Evolutionary conservation across 345 rosid species (phyloP), one percentile per base, ranked within the genome.

Genomic region (Dipteronia dyeriana): DNA sequence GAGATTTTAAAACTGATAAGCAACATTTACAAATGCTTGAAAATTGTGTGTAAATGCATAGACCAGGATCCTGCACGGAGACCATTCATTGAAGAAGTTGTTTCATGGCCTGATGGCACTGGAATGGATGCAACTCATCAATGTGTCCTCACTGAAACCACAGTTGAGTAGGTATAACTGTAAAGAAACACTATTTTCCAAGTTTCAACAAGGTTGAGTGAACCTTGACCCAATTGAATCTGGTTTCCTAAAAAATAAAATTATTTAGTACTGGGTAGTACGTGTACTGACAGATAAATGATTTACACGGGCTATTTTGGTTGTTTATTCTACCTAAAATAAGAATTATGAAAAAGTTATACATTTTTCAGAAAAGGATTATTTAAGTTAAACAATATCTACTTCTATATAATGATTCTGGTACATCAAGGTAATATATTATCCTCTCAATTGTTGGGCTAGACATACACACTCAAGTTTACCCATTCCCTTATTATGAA

Each of bases 31-130:
- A 89, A 63, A 87, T 94, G 91, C 84, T 96, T 43, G 91, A 10
- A 91, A 66, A 84, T 91, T 62, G 91, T 97, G 0, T 93, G 96
- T 82, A 88, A 84, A 72, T 93, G 99, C 85, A 76, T 94, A 43
- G 91, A 93, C 82, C 90, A 66, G 66, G 91, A 95, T 71, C 94
- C 94, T 12, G 83, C 92, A 85, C 80, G 83, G 78, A 83, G 99
- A 78, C 97, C 99, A 20, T 78, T 82, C 54, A 85, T 91, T 3
- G 96, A 93, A 61, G 92, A 87, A 66, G 97, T 92, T 11, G 92
- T 89, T 70, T 84, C 86, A 9, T 83, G 88, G 90, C 96, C 93
- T 45, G 90, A 88, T 76, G 77, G 84, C 69, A 80, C 91, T 3
- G 79, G 87, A 19, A 67, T 70, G 39, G 84, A 84, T 57, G 80